Evolutionary conservation across 108 stramenopile genomes (phyloP).

Genomic region (Schizochytrium sp.): DNA sequence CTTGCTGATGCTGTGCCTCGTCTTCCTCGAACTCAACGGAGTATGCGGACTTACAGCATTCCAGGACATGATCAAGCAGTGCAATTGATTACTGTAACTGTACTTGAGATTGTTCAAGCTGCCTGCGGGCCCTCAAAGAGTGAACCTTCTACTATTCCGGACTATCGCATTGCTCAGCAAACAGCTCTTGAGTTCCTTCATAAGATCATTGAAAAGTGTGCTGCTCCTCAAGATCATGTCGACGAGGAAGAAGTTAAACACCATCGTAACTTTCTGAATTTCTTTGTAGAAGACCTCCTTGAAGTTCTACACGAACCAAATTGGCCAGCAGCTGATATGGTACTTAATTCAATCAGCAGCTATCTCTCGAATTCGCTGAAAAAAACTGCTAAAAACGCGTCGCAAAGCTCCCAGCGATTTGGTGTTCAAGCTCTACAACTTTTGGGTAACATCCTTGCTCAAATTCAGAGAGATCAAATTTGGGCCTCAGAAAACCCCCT

Average conservation of each 20-base stretch:
- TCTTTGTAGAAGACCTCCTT: slow-evolving; percentile 30
- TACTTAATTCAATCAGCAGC: slow-evolving; percentile 3
- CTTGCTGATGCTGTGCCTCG: slow-evolving; percentile 18
- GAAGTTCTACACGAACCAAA: background rate
- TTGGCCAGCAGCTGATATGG: slow-evolving; percentile 42
- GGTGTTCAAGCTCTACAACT: background rate
- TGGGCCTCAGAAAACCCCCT: slow-evolving; percentile 38
- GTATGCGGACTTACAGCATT: background rate
- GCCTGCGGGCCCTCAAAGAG: background rate
- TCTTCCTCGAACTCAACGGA: background rate
- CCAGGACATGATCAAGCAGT: background rate
- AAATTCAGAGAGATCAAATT: background rate
- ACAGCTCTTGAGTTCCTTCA: background rate
- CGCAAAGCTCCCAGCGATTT: background rate
- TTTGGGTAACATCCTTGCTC: slow-evolving; percentile 37
- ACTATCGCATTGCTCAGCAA: background rate
- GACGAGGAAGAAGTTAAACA: slow-evolving; percentile 45
- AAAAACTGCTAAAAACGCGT: background rate
- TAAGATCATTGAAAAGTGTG: slow-evolving; percentile 34
- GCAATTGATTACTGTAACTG: background rate
- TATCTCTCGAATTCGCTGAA: background rate
- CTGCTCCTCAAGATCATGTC: slow-evolving; percentile 5
- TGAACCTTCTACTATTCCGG: background rate
- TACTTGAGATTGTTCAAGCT: slow-evolving; percentile 23
- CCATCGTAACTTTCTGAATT: background rate